These are phyloP conservation scores for Aphanocladium album DNA, from an alignment of 2,329 filamentous ascomycete genomes.

Conservation along the genomic window DNA sequence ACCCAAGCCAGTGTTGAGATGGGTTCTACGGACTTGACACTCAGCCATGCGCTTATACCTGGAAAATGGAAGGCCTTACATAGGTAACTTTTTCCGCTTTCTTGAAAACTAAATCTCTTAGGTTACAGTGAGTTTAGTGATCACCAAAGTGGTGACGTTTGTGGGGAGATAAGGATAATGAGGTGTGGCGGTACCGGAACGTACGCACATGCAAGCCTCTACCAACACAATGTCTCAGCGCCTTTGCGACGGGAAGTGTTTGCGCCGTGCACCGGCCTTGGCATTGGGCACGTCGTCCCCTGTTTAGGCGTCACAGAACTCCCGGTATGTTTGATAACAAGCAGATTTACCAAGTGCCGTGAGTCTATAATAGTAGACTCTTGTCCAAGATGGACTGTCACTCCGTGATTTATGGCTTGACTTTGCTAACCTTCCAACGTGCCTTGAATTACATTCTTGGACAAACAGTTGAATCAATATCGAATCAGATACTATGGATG, in stretches of 20 bases:
- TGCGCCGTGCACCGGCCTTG: neutral
- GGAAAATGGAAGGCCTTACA: too few relatives aligned
- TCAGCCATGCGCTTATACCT: too few relatives aligned
- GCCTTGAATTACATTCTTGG: neutral
- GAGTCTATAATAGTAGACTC: neutral
- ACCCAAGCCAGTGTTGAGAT: slow-evolving; percentile 5
- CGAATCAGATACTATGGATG: neutral
- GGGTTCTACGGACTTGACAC: too few relatives aligned
- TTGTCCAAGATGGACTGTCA: neutral
- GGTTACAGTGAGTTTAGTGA: too few relatives aligned
- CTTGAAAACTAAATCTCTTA: too few relatives aligned
- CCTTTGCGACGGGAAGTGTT: neutral
- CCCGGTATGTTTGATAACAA: neutral
- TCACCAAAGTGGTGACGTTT: too few relatives aligned
- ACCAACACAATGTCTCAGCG: slow-evolving; percentile 8
- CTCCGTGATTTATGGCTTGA: neutral
- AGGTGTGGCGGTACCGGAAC: neutral
- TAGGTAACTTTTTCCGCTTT: too few relatives aligned
- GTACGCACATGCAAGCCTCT: neutral
- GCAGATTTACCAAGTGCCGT: neutral
- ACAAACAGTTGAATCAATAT: neutral
- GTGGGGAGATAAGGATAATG: too few relatives aligned
- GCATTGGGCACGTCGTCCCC: neutral
- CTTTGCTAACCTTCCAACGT: neutral
- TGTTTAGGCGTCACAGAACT: neutral